Evolutionary conservation across 495 filamentous ascomycete genomes (phyloP), one percentile per base, ranked within the genome.

Genomic region (Penicillium dipodomyicola): DNA sequence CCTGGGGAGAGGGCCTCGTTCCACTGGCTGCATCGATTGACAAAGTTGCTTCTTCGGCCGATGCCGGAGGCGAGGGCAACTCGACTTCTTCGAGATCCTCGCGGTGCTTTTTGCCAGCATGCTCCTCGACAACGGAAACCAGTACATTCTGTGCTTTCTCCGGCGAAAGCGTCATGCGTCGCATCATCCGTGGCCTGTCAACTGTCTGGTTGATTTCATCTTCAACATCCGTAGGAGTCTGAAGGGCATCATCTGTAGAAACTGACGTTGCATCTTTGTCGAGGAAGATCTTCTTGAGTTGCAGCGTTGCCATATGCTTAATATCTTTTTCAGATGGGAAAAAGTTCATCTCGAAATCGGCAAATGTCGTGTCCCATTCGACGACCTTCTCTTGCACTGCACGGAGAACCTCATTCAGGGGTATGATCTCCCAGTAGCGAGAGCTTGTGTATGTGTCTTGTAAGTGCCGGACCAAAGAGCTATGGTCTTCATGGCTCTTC

Each of bases 241-340:
- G 61, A 23, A 63, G 45, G 7, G 64, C 25, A 43, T 69, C 64
- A 11, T 69, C 66, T 10, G 92, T 64, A 20, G 87, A 86, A 52
- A 87, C 82, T 14, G 84, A 84, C 8, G 90, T 87, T 52, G 88
- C 86, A 69, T 93, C 88, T 49, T 80, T 79, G 64, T 98, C 93
- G 17, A 95, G 82, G 69, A 97, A 99, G 52, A 99, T 88, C 67
- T 94, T 97, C 71, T 88, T 94, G 48, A 99, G 78, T 62, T 99
- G 95, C 33, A 96, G 79, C 23, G 92, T 88, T 41, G 95, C 93
- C 48, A 99, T 76, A 59, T 92, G 83, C 56, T 91, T 83, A 58
- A 99, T 97, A 73, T 99, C 95, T 63, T 97, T 97, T 64, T 99
- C 95, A 0, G 92, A 96, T 15, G 91, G 91, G 66, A 99, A 92